Conservation (phyloP, 805 yeast species). For the Saturnispora silvae region DNA sequence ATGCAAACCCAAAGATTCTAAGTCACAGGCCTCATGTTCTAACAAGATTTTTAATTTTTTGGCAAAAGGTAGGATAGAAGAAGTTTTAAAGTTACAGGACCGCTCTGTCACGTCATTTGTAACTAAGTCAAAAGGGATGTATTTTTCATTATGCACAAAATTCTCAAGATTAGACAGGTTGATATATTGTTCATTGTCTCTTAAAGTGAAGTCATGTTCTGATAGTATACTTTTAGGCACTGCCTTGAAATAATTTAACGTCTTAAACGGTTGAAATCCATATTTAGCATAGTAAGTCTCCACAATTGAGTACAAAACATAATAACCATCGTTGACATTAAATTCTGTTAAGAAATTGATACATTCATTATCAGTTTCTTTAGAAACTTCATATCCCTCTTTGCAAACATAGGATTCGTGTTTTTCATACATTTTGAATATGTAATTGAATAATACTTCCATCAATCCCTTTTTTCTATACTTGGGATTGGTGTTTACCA, state of each 20-base stretch:
- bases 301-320: not conserved
- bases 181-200: not conserved
- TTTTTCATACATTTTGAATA: constrained; percentile 1
- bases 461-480: constrained; percentile 5
- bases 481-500: not conserved
- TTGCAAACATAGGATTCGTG: not conserved
- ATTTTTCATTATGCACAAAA: constrained; percentile 1
- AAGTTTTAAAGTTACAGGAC: constrained; percentile 1
- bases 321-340: not conserved
- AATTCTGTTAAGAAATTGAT: not conserved
- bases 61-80: not conserved
- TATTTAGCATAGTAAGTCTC: not conserved
- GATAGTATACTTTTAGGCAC: not conserved
- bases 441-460: not conserved
- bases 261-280: not conserved
- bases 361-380: not conserved
- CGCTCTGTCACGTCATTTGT: not conserved
- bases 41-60: not conserved
- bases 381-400: not conserved
- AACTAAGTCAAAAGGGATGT: not conserved
- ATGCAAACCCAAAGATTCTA: constrained; percentile 1
- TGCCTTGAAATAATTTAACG: not conserved
- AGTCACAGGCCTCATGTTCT: not conserved
- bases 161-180: not conserved
- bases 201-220: not conserved